Base-by-base conservation (phyloP, 2,329 filamentous ascomycete species). In the Aotearoamyces nothofagi region DNA sequence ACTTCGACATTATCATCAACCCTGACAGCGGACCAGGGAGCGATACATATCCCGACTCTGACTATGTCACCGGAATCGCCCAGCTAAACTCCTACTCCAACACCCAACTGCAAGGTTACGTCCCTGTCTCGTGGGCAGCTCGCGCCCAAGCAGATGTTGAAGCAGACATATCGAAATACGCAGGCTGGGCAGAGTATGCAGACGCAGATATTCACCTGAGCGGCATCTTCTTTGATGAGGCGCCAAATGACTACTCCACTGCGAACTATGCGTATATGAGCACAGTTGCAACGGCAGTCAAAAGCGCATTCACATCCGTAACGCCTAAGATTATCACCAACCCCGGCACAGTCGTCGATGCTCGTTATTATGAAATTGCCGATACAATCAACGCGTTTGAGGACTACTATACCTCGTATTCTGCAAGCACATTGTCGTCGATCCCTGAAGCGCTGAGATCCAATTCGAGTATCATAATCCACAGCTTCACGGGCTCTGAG, bases 21-120 rank as follows among this genome's bases (percentile, higher is more conserved):
- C 37, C 36, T 17, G 26, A 33, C 35, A 32, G 38, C 38, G 36
- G 43, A 3, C 55, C 54, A 0, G 54, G 54, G 2, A 30, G 32
- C 5, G 37, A 39, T 2, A 28, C 35, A n/a, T 41, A 41, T 15
- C 55, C 53, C 1, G 46, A 51, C 28, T 26, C 37, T 1, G 41
- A 43, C 32, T 55, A 51, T 34, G 46, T 48, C 15, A 25, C 39
- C 5, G 47, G 36, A 1, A 39, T 57, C 14, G 33, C 41, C 3
- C 44, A 49, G 27, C 41, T 58, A 3, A 52, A 51, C 29, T 44
- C 34, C 11, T 53, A 50, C 30, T 13, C 42, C 17, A 57, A 58
- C 30, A 46, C 51, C n/a, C 37, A 45, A 1, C 38, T 49, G 3
- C 31, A 58, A 6, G 54, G 55, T 9, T 58, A 58, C 31, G 50